Evolutionary conservation across 257 asterid genomes (phyloP).

Genomic region (Primulina tabacum): DNA sequence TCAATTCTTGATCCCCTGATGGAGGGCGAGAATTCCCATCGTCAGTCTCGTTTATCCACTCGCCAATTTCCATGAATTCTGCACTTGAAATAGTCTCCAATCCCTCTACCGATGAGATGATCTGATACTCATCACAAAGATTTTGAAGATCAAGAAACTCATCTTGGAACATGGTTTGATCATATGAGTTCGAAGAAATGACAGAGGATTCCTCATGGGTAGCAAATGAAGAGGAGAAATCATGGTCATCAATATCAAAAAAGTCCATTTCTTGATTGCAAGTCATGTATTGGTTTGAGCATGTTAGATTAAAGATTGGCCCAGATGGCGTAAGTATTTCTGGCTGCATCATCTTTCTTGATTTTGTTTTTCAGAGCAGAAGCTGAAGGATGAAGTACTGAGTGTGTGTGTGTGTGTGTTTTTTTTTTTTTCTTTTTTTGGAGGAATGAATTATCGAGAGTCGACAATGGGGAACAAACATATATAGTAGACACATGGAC

Average conservation of each 20-base stretch:
- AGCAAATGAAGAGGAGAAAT: conserved; percentile 38
- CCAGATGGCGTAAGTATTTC: conserved; percentile 42
- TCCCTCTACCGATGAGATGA: conserved; percentile 28
- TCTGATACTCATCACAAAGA: conserved; percentile 29
- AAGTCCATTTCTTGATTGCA: conserved; percentile 34
- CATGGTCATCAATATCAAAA: conserved; percentile 13
- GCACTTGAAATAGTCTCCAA: conserved; percentile 24
- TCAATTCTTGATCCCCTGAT: conserved; percentile 31
- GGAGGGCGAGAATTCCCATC: conserved; percentile 31
- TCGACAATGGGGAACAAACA: background rate
- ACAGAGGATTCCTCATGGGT: conserved; percentile 37
- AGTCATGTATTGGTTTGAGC: conserved; percentile 25
- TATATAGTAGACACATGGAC: no score
- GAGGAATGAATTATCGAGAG: background rate
- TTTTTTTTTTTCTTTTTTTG: no score
- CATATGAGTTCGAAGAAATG: conserved; percentile 43
- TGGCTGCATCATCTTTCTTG: conserved; percentile 45
- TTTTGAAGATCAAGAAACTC: conserved; percentile 36
- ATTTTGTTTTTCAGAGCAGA: conserved; percentile 12
- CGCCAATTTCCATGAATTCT: conserved; percentile 27
- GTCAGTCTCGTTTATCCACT: conserved; percentile 42
- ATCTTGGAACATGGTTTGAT: conserved; percentile 36
- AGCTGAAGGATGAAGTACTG: conserved; percentile 5
- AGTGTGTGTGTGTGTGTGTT: no score
- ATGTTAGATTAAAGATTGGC: conserved; percentile 29